Evolutionary conservation across 2,329 filamentous ascomycete species (phyloP).

Genomic region (Tolypocladium tropicale): DNA sequence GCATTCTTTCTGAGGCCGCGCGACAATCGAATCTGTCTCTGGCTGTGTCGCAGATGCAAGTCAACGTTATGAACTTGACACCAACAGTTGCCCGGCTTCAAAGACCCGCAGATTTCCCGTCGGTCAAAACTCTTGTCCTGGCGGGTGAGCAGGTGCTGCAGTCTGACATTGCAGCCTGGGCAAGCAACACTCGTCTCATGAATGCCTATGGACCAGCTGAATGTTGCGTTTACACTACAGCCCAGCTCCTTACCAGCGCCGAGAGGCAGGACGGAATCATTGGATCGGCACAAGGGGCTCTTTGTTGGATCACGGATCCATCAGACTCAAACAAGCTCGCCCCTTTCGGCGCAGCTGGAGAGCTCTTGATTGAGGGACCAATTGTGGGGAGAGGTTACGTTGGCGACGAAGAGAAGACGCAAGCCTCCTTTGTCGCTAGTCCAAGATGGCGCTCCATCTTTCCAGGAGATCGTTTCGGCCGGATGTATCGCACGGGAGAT

Average conservation of each 20-base stretch:
- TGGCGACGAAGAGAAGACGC: slow-evolving; percentile 22
- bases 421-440: slow-evolving; percentile 20
- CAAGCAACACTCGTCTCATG: slow-evolving; percentile 7
- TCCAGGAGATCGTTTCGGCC: background rate
- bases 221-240: slow-evolving; percentile 13
- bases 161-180: background rate
- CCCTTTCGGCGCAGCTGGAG: slow-evolving; percentile 16
- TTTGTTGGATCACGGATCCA: slow-evolving; percentile 13
- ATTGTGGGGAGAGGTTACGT: slow-evolving; percentile 39
- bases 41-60: slow-evolving; percentile 30
- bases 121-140: slow-evolving; percentile 31
- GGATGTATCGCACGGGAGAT: slow-evolving; percentile 2
- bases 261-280: slow-evolving; percentile 16
- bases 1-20: slow-evolving; percentile 43
- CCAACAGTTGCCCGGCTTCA: slow-evolving; percentile 38
- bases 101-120: slow-evolving; percentile 32
- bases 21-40: slow-evolving; percentile 39
- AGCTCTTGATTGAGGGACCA: slow-evolving; percentile 29
- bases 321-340: slow-evolving; percentile 9
- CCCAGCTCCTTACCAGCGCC: slow-evolving; percentile 20
- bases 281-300: slow-evolving; percentile 3
- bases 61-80: slow-evolving; percentile 39
- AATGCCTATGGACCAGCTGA: slow-evolving; percentile 37
- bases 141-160: background rate
- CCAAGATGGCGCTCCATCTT: slow-evolving; percentile 27